These are phyloP conservation scores for Calocera cornea DNA, from an alignment of 768 basidiomycete genomes.

Conservation along the genomic window DNA sequence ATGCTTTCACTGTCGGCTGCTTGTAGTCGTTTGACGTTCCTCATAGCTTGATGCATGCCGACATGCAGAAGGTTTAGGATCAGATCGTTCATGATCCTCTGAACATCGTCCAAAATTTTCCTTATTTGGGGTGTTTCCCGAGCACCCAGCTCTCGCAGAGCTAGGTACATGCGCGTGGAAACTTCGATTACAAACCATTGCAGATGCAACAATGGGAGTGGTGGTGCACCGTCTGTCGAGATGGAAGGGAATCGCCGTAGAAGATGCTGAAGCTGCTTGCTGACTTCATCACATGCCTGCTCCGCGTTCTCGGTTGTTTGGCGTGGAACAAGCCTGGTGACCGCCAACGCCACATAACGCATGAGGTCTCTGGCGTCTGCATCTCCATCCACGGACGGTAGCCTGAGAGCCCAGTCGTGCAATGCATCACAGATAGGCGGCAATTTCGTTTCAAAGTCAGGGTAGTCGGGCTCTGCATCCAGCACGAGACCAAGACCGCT, in stretches of 20 bases:
- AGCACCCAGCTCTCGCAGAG: not conserved
- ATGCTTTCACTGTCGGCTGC: conserved; percentile 28
- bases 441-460: conserved; percentile 29
- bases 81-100: conserved; percentile 24
- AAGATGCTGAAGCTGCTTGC: not conserved
- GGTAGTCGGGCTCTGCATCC: conserved; percentile 28
- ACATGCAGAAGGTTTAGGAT: conserved; percentile 39
- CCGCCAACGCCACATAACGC: conserved; percentile 12
- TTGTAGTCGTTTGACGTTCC: conserved; percentile 26
- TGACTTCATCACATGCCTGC: not conserved
- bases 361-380: conserved; percentile 5
- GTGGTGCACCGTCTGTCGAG: conserved; percentile 16
- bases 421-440: conserved; percentile 33
- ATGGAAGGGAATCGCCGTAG: conserved; percentile 22
- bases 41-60: conserved; percentile 38
- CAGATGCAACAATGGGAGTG: conserved; percentile 24
- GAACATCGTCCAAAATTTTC: not conserved
- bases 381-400: conserved; percentile 7
- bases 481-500: conserved; percentile 21
- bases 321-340: conserved; percentile 10
- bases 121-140: not conserved
- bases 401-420: conserved; percentile 32
- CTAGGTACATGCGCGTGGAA: conserved; percentile 28
- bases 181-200: conserved; percentile 56
- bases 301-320: not conserved